Evolutionary conservation across 495 filamentous ascomycete genomes (phyloP).

Genomic region (Hypoxylon fragiforme): DNA sequence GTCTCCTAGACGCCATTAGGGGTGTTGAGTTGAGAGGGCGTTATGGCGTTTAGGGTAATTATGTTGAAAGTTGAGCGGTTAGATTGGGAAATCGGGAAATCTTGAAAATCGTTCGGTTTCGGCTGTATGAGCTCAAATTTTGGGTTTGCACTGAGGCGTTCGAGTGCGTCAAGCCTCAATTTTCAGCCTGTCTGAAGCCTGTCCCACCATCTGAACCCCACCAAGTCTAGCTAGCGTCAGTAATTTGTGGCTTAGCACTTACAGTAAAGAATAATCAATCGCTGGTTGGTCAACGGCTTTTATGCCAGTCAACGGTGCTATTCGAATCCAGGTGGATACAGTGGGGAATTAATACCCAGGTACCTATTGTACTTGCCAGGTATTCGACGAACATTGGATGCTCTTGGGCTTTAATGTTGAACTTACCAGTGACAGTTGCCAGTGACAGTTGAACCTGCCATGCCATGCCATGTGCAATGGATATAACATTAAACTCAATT

Average conservation of each 20-base stretch:
- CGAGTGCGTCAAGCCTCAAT: conserved; percentile 13
- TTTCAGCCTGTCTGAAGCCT: not conserved
- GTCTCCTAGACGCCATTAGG: conserved; percentile 88
- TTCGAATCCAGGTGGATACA: too few relatives aligned
- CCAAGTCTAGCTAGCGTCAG: conserved; percentile 7
- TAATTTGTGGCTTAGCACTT: conserved; percentile 15
- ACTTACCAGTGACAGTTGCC: too few relatives aligned
- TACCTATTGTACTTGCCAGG: too few relatives aligned
- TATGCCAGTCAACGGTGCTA: too few relatives aligned
- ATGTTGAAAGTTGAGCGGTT: conserved; percentile 48
- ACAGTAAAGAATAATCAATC: conserved; percentile 26
- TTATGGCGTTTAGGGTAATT: conserved; percentile 1
- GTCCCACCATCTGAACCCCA: conserved; percentile 10
- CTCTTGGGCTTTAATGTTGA: too few relatives aligned
- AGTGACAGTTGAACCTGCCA: too few relatives aligned
- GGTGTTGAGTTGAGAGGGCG: conserved; percentile 45
- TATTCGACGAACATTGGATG: too few relatives aligned
- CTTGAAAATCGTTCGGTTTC: conserved; percentile 31
- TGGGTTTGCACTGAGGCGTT: conserved; percentile 32
- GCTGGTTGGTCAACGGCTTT: conserved; percentile 27
- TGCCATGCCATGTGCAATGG: too few relatives aligned
- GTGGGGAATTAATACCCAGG: too few relatives aligned
- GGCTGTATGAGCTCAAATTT: conserved; percentile 38
- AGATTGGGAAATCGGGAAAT: conserved; percentile 41
- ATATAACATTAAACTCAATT: too few relatives aligned